Percentiles rank a stretch among this genome's conserved stretches.
phyloP scores from a whole-genome alignment of 1,284 basidiomycete species.

The Ceratobasidium papillatum region DNA sequence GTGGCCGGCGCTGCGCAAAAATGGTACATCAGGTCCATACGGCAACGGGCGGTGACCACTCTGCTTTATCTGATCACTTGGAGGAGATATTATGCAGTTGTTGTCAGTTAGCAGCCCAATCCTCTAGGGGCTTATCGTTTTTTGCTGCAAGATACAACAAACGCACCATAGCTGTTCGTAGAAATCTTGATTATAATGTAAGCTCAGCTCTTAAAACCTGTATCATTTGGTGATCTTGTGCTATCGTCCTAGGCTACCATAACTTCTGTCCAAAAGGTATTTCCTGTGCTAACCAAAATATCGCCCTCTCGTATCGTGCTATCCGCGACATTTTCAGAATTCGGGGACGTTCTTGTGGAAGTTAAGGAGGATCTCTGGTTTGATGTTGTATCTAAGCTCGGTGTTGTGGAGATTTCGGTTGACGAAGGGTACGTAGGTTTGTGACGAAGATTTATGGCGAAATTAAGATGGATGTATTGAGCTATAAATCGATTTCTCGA shows the following conservation, averaged over 20 bases:
- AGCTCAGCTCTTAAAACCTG: background rate
- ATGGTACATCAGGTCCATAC: background rate
- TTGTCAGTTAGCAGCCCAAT: too few species aligned
- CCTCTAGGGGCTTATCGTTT: background rate
- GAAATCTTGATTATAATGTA: conserved; percentile 13
- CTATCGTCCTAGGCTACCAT: background rate
- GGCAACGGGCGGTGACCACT: background rate
- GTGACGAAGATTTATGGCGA: too few species aligned
- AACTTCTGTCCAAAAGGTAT: background rate
- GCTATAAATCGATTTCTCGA: too few species aligned
- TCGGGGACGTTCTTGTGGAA: conserved; percentile 6
- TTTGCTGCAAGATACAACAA: conserved; percentile 7
- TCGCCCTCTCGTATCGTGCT: background rate
- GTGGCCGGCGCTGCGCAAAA: background rate
- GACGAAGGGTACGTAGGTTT: background rate
- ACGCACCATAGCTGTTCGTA: conserved; percentile 7
- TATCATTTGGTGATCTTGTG: background rate
- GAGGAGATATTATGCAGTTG: background rate
- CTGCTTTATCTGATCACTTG: background rate
- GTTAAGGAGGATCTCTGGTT: conserved; percentile 13
- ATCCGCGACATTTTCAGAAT: conserved; percentile 2
- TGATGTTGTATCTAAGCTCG: background rate
- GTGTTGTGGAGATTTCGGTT: conserved; percentile 8
- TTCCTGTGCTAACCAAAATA: background rate
- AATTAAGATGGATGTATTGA: too few species aligned